phyloP scores from a whole-genome alignment of 768 basidiomycete species.

The Kwoniella sp. region DNA sequence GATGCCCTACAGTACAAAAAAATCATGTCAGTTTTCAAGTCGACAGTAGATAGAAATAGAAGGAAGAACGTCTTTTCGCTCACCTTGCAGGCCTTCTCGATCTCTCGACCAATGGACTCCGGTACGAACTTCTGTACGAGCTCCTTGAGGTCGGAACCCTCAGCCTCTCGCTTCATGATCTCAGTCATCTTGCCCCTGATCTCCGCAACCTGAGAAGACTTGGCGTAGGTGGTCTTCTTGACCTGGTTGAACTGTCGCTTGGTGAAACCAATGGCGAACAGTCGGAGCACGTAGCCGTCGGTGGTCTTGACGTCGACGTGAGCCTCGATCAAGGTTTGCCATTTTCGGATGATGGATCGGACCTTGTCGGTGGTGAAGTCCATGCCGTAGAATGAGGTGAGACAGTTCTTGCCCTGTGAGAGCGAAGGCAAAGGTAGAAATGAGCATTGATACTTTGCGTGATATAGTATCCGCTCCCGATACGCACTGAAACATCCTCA shows the following conservation, averaged over 20 bases:
- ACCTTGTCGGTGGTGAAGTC: constrained; percentile 99
- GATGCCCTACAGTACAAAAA: constrained; percentile 66
- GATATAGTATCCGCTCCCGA: not conserved
- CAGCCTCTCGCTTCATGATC: constrained; percentile 77
- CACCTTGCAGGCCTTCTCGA: constrained; percentile 83
- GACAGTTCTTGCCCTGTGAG: constrained; percentile 95
- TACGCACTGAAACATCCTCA: constrained; percentile 62
- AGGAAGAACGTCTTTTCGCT: constrained; percentile 1
- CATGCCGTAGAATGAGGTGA: constrained; percentile 99
- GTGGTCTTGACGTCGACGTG: constrained; percentile 99
- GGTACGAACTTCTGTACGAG: constrained; percentile 96
- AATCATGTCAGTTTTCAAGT: not conserved
- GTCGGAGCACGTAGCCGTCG: constrained; percentile 97
- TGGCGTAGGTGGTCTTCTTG: constrained; percentile 98
- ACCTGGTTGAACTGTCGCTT: constrained; percentile 95
- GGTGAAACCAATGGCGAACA: constrained; percentile 98
- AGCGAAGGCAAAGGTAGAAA: constrained; percentile 5
- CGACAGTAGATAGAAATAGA: not conserved
- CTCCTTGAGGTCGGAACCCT: constrained; percentile 89
- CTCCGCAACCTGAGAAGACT: constrained; percentile 90
- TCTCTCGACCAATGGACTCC: constrained; percentile 98
- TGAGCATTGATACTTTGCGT: not conserved
- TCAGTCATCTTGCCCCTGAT: constrained; percentile 99
- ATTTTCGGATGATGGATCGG: constrained; percentile 98
- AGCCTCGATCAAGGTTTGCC: constrained; percentile 99